Percentiles rank a stretch among this genome's conserved stretches.
Conservation (phyloP, 139 green algal genomes). For the Nannochloris sp. region DNA sequence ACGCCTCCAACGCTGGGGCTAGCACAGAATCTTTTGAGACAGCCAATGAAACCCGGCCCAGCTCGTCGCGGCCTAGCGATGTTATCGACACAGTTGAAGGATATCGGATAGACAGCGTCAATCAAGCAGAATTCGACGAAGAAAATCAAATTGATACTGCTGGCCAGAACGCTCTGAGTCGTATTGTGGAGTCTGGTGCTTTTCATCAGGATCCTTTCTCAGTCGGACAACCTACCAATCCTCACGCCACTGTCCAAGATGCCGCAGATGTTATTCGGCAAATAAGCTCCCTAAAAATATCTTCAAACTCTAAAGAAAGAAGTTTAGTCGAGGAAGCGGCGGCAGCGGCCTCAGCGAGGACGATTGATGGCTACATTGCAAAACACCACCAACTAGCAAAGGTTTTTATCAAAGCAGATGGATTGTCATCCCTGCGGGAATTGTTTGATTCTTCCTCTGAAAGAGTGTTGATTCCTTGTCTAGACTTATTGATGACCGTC, state of each 20-base stretch:
- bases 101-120: too few relatives aligned
- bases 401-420: slow-evolving; percentile 50
- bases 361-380: slow-evolving; percentile 20
- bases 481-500: slow-evolving; percentile 50
- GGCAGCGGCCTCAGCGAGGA: slow-evolving; percentile 15
- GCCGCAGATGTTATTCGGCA: slow-evolving; percentile 43
- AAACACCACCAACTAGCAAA: slow-evolving; percentile 23
- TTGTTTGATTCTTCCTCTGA: slow-evolving; percentile 53
- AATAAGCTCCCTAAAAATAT: slow-evolving; percentile 40
- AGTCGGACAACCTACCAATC: too few relatives aligned
- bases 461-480: slow-evolving; percentile 23
- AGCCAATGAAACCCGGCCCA: not conserved
- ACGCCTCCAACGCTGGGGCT: not conserved
- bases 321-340: slow-evolving; percentile 22
- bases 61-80: too few relatives aligned
- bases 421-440: slow-evolving; percentile 58
- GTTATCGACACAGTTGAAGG: too few relatives aligned
- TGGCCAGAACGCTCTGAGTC: too few relatives aligned
- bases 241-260: not conserved
- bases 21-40: slow-evolving; percentile 1
- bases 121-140: too few relatives aligned
- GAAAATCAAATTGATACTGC: too few relatives aligned
- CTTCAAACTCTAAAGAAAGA: slow-evolving; percentile 10
- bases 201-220: too few relatives aligned
- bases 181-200: too few relatives aligned